A percentile compares a stretch with the other conserved stretches of the same genome.
phyloP scores from a whole-genome alignment of 169 alveolate genomes.

The Plasmodium yoelii region DNA sequence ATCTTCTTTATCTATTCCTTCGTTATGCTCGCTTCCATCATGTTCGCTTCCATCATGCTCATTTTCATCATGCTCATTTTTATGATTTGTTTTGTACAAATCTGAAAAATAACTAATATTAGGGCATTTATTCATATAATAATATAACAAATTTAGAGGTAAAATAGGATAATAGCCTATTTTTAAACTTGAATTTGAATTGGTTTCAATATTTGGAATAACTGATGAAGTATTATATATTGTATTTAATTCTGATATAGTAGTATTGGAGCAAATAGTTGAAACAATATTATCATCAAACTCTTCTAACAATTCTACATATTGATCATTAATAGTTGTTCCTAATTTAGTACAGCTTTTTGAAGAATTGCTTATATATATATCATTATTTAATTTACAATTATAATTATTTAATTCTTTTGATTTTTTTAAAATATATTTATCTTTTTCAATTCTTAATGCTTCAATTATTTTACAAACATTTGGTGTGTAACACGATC shows the following conservation, averaged over 20 bases:
- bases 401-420: conserved; percentile 71
- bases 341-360: conserved; percentile 61
- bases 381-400: conserved; percentile 69
- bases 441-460: conserved; percentile 62
- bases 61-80: neutral
- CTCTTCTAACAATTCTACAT: conserved; percentile 74
- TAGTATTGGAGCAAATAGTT: neutral
- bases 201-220: too few species aligned
- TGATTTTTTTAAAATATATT: conserved; percentile 55
- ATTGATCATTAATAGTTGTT: conserved; percentile 30
- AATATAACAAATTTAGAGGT: conserved; percentile 41
- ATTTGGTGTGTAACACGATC: conserved; percentile 46
- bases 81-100: conserved; percentile 14
- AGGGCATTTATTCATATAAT: conserved; percentile 63
- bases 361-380: conserved; percentile 66
- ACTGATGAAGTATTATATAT: too few species aligned
- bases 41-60: neutral
- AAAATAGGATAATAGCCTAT: conserved; percentile 23
- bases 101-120: conserved; percentile 25
- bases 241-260: neutral
- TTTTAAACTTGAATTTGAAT: neutral
- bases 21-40: neutral
- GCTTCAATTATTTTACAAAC: conserved; percentile 54
- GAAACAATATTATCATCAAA: conserved; percentile 32
- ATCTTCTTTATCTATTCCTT: neutral